Percentiles rank a stretch among this genome's conserved stretches.
phyloP scores from a whole-genome alignment of 192 early-diverging fungal species.

The Backusella psychrophila region DNA sequence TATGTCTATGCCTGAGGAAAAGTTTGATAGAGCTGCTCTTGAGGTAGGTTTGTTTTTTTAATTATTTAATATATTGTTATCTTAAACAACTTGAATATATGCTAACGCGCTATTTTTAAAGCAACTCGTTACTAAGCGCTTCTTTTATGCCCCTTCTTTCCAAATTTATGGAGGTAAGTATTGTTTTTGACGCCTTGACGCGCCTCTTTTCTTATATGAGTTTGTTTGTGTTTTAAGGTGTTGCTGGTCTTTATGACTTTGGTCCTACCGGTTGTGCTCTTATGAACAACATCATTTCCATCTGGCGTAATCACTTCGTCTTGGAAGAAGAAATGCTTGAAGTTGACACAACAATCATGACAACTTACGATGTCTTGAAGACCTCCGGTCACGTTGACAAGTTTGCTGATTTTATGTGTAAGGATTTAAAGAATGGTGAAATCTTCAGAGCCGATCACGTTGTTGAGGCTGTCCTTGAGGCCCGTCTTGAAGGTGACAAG shows the following conservation, averaged over 20 bases:
- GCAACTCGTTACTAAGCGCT: slow-evolving; percentile 82
- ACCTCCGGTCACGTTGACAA: slow-evolving; percentile 99
- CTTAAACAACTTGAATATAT: background rate
- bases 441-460: slow-evolving; percentile 98
- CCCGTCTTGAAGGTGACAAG: slow-evolving; percentile 86
- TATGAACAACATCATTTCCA: slow-evolving; percentile 82
- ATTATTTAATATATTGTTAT: background rate
- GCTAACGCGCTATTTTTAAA: slow-evolving; percentile 4
- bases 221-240: slow-evolving; percentile 49
- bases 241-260: slow-evolving; percentile 97
- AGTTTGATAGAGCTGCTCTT: slow-evolving; percentile 36
- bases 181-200: background rate
- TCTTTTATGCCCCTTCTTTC: slow-evolving; percentile 97
- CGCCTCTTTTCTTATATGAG: background rate
- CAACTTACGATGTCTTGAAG: slow-evolving; percentile 92
- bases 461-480: slow-evolving; percentile 88
- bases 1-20: background rate
- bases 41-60: slow-evolving; percentile 16
- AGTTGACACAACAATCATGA: slow-evolving; percentile 97
- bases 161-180: slow-evolving; percentile 87
- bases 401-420: slow-evolving; percentile 99
- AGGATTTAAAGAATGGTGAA: slow-evolving; percentile 87
- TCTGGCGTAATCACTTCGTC: slow-evolving; percentile 97
- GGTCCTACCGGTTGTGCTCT: slow-evolving; percentile 94
- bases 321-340: slow-evolving; percentile 99